Evolutionary conservation across 441 rosid genomes (phyloP), one percentile per base, ranked within the genome.

Genomic region (Adansonia rubrostipa): DNA sequence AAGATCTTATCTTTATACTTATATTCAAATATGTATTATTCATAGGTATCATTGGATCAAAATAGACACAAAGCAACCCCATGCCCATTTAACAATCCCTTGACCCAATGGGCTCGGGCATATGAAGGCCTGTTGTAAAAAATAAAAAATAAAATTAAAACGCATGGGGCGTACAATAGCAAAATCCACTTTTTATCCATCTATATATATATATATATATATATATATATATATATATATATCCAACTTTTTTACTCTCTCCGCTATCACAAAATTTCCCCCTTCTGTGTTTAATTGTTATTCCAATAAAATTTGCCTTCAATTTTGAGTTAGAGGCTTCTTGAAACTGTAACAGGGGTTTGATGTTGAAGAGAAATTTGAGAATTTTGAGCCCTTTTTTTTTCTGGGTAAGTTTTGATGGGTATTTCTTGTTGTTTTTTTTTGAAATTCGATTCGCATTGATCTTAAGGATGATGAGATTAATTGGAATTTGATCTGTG

Each of bases 111-210:
- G 44, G 4, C 45, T 28, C n/a, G 1, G 0, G 33, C 24, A 63
- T 20, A 13, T 63, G 9, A 13, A 14, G 68, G 19, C 10, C 67
- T 62, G 7, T 3, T 8, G 3, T 5, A 3, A 3, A 9, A 45
- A 20, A 2, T 4, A 14, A 28, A 1, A 54, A 28, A 28, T 45
- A 47, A 28, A 28, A 28, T 1, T 28, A 28, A 28, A 28, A 28
- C n/a, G 54, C 78, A 14, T 44, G 2, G 0, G 77, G 88, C 86
- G 85, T 63, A 85, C 19, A 58, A 70, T 85, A 81, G 86, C 82
- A 77, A 72, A 19, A 65, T 11, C 44, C 80, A 10, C 17, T 10
- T n/a, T 24, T n/a, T 45, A 51, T 28, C 33, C 33, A 28, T 28
- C 0, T 28, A 3, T 2, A 28, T 28, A 28, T 28, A 28, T 28